Conservation (phyloP, 805 yeast genomes). For the Wickerhamomyces bovis region DNA sequence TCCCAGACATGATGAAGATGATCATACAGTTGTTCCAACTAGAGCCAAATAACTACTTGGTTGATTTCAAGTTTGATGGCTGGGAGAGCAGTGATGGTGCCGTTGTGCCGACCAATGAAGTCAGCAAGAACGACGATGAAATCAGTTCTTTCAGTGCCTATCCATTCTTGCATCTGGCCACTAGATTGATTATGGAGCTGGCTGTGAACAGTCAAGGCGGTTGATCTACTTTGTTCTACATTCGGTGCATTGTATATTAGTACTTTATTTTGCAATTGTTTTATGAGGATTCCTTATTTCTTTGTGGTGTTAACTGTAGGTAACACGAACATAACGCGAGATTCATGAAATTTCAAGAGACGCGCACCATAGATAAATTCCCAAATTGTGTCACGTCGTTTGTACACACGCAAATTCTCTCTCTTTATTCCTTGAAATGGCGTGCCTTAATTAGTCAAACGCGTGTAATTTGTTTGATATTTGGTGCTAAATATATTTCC, state of each 20-base stretch:
- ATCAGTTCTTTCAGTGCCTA: conserved; percentile 91
- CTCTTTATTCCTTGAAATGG: not conserved
- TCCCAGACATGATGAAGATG: conserved; percentile 89
- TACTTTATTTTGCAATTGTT: not conserved
- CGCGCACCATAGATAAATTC: no score
- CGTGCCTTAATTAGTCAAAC: not conserved
- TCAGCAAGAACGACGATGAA: conserved; percentile 48
- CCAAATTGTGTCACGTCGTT: no score
- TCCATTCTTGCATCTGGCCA: conserved; percentile 90
- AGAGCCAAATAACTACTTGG: conserved; percentile 92
- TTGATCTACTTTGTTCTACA: conserved; percentile 5
- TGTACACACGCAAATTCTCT: no score
- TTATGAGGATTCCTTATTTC: not conserved
- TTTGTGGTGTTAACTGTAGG: not conserved
- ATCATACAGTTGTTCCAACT: conserved; percentile 92
- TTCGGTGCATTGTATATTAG: not conserved
- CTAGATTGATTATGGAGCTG: conserved; percentile 88
- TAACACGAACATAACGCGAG: not conserved
- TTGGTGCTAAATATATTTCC: not conserved
- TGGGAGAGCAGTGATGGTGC: conserved; percentile 61
- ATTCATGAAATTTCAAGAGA: no score
- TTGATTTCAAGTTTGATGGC: conserved; percentile 96
- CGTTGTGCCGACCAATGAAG: conserved; percentile 24
- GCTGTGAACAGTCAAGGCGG: conserved; percentile 83
- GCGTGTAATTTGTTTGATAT: not conserved